These are phyloP conservation scores for Amanita thiersii DNA, from an alignment of 768 basidiomycete genomes.

Conservation along the genomic window DNA sequence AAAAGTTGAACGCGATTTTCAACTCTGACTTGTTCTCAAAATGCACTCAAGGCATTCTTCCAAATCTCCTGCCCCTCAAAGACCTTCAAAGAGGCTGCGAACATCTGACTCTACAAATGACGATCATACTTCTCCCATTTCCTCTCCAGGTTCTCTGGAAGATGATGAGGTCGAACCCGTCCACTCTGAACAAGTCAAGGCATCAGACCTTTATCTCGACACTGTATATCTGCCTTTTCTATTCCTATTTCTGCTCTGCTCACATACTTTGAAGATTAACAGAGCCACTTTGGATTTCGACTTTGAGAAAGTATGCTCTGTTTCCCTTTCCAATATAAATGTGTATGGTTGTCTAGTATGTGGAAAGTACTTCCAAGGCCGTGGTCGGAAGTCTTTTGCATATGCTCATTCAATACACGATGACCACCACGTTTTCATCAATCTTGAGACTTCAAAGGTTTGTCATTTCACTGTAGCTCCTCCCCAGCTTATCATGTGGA, in stretches of 20 bases:
- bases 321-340: slow-evolving; percentile 94
- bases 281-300: slow-evolving; percentile 91
- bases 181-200: slow-evolving; percentile 26
- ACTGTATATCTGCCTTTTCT: slow-evolving; percentile 43
- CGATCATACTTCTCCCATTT: slow-evolving; percentile 8
- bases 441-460: slow-evolving; percentile 90
- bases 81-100: slow-evolving; percentile 4
- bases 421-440: slow-evolving; percentile 97
- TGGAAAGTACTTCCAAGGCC: slow-evolving; percentile 98
- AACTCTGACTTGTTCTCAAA: no score
- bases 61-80: slow-evolving; percentile 1
- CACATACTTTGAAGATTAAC: slow-evolving; percentile 60
- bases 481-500: slow-evolving; percentile 10
- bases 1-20: no score
- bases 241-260: slow-evolving; percentile 8
- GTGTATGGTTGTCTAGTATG: slow-evolving; percentile 96
- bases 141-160: slow-evolving; percentile 14
- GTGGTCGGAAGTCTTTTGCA: slow-evolving; percentile 89
- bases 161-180: slow-evolving; percentile 28
- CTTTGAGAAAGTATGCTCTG: slow-evolving; percentile 98
- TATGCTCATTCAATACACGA: slow-evolving; percentile 97
- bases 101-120: slow-evolving; percentile 12
- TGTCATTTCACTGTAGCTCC: neutral
- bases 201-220: slow-evolving; percentile 91
- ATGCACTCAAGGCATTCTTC: neutral